These are phyloP conservation scores for Hibiscus mutabilis DNA, from an alignment of 345 rosid species.

Conservation along the genomic window DNA sequence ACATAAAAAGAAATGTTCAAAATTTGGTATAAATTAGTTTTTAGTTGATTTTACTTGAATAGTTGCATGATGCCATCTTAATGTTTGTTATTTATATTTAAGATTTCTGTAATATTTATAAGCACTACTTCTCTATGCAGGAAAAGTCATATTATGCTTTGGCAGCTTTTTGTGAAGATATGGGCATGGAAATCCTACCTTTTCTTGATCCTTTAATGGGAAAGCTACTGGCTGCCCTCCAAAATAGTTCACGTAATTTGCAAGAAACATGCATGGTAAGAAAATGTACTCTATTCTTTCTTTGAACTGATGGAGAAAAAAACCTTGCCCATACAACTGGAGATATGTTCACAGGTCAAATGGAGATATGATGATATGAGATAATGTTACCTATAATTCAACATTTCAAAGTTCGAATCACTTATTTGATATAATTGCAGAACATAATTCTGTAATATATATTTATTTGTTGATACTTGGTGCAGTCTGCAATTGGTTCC, in stretches of 20 bases:
- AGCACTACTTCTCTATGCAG: constrained; percentile 31
- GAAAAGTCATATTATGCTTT: constrained; percentile 97
- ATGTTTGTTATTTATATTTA: neutral
- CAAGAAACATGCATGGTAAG: constrained; percentile 99
- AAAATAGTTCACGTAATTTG: constrained; percentile 76
- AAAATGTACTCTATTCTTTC: constrained; percentile 1
- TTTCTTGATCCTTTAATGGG: constrained; percentile 89
- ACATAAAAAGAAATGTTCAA: constrained; percentile 8
- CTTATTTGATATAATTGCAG: neutral
- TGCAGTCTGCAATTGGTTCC: constrained; percentile 97
- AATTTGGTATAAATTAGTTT: neutral
- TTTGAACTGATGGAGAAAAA: neutral
- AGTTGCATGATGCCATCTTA: neutral
- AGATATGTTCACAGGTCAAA: constrained; percentile 1
- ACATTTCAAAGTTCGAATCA: neutral
- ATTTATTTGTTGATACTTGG: constrained; percentile 16
- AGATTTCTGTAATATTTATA: neutral
- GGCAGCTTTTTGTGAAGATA: constrained; percentile 98
- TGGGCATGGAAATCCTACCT: constrained; percentile 93
- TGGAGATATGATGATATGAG: neutral
- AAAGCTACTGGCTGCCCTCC: constrained; percentile 77
- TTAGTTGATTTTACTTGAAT: neutral
- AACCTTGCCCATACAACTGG: neutral
- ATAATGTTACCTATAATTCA: neutral
- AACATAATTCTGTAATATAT: neutral